These are phyloP conservation scores for Verticillium dahliae DNA, from an alignment of 2,329 filamentous ascomycete species.

Conservation along the genomic window DNA sequence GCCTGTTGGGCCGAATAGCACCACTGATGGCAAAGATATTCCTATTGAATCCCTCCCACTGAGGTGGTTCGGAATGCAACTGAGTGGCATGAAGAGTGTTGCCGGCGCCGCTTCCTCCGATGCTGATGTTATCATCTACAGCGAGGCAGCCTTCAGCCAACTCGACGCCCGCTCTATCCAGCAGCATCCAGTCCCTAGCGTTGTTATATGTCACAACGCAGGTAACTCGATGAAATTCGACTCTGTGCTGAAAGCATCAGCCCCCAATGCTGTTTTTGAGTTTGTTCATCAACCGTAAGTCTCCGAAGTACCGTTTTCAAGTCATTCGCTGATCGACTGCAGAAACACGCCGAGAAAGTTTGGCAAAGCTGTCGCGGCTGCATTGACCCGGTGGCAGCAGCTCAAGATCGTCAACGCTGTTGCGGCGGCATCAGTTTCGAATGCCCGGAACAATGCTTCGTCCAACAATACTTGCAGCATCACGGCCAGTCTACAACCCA, in stretches of 20 bases:
- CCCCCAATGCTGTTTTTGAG: conserved; percentile 9
- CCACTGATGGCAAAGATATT: conserved; percentile 14
- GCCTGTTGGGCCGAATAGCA: conserved; percentile 17
- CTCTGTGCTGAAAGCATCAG: conserved; percentile 4
- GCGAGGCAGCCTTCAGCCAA: conserved; percentile 16
- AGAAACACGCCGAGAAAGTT: conserved; percentile 12
- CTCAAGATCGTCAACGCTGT: conserved; percentile 2
- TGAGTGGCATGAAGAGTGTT: conserved; percentile 10
- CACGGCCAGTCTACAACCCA: neutral
- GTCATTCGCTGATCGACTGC: neutral
- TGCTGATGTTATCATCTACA: conserved; percentile 19
- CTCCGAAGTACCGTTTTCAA: neutral
- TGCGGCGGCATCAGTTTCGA: neutral
- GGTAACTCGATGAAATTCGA: conserved; percentile 10
- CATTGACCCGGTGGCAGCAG: conserved; percentile 10
- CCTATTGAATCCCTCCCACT: conserved; percentile 10
- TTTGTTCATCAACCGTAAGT: conserved; percentile 15
- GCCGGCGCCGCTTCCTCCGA: neutral
- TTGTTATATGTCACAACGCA: conserved; percentile 13
- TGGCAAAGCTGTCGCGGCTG: conserved; percentile 10
- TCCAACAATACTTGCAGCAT: neutral
- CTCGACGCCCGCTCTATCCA: conserved; percentile 10
- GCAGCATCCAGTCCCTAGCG: conserved; percentile 8
- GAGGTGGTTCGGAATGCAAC: conserved; percentile 26
- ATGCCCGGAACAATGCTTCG: neutral